A percentile compares a stretch with the other conserved stretches of the same genome.
phyloP scores from a whole-genome alignment of 495 filamentous ascomycete species.

The Trichoderma orchidacearum region DNA sequence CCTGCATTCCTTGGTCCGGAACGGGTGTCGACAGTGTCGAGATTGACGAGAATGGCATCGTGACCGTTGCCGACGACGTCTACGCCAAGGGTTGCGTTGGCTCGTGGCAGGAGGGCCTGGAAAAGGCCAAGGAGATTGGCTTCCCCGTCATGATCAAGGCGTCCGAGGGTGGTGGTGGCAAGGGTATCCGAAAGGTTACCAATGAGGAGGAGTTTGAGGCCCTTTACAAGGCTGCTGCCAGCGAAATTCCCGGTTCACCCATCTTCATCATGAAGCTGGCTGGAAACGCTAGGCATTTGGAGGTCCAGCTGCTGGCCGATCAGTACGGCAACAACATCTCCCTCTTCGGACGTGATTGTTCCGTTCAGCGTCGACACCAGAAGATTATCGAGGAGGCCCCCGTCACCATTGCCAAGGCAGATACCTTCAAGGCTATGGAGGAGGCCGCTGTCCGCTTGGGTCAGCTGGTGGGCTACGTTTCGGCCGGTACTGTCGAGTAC shows the following conservation, averaged over 20 bases:
- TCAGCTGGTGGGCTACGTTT: conserved; percentile 92
- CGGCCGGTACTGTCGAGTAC: conserved; percentile 97
- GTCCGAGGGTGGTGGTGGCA: conserved; percentile 98
- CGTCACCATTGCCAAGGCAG: conserved; percentile 80
- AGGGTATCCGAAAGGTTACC: conserved; percentile 96
- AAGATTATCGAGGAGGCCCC: conserved; percentile 99
- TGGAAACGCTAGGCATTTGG: conserved; percentile 89
- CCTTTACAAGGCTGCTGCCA: conserved; percentile 88
- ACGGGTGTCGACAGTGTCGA: conserved; percentile 73
- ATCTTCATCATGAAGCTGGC: conserved; percentile 99
- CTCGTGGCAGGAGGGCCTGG: conserved; percentile 76
- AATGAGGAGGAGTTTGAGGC: conserved; percentile 68
- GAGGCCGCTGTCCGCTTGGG: conserved; percentile 90
- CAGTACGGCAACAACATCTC: conserved; percentile 99
- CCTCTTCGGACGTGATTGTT: conserved; percentile 96
- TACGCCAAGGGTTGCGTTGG: conserved; percentile 87
- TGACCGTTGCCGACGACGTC: conserved; percentile 75
- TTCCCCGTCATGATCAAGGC: conserved; percentile 99
- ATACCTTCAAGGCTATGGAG: conserved; percentile 93
- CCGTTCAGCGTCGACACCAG: conserved; percentile 95
- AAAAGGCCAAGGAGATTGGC: conserved; percentile 77
- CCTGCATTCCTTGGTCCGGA: conserved; percentile 98
- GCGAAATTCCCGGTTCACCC: conserved; percentile 96
- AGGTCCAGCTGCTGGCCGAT: conserved; percentile 94
- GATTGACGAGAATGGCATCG: conserved; percentile 71